These are phyloP conservation scores for Aspergillus sp. DNA, from an alignment of 2,329 filamentous ascomycete species.

Conservation along the genomic window DNA sequence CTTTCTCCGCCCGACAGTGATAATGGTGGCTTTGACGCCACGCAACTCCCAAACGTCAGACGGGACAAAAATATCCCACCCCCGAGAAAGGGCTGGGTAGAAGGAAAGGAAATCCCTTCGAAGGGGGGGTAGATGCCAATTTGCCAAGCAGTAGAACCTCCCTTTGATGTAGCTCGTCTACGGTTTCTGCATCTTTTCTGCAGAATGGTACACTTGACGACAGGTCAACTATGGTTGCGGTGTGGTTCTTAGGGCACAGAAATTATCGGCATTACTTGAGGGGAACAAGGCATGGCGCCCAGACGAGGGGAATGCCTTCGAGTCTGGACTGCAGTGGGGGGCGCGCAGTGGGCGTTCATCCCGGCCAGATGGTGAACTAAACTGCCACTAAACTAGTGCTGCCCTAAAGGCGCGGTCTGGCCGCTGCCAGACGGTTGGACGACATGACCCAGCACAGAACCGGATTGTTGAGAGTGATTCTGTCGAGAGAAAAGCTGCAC, in stretches of 20 bases:
- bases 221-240: background rate
- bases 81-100: background rate
- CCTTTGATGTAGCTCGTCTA: background rate
- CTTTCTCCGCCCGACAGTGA: background rate
- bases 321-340: conserved; percentile 5
- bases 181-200: background rate
- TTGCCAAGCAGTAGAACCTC: background rate
- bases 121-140: background rate
- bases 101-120: background rate
- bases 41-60: background rate
- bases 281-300: background rate
- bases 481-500: background rate
- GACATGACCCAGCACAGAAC: background rate
- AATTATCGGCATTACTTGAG: background rate
- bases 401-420: background rate
- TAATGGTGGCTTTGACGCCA: background rate
- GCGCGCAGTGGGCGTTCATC: background rate
- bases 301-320: background rate
- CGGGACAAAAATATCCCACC: conserved; percentile 1
- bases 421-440: background rate
- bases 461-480: background rate
- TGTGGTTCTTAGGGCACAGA: background rate
- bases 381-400: background rate
- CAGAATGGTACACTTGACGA: background rate
- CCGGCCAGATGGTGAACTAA: background rate